These are phyloP conservation scores for Candida coleopterorum DNA, from an alignment of 805 yeast genomes.

Conservation along the genomic window DNA sequence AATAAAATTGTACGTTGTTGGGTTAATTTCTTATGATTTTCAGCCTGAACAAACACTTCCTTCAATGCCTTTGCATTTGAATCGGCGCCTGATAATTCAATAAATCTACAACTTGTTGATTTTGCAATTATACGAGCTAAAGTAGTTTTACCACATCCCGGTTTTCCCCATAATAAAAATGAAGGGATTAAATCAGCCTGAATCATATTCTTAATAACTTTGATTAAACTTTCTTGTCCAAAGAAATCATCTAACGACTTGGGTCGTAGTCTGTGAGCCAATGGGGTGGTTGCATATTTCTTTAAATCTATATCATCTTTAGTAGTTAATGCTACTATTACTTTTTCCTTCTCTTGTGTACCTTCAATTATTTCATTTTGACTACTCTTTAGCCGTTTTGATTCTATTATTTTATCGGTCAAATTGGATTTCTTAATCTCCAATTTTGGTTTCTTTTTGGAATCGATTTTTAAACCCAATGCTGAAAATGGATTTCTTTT, in stretches of 20 bases:
- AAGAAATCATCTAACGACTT: constrained; percentile 31
- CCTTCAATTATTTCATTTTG: constrained; percentile 1
- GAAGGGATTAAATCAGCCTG: constrained; percentile 33
- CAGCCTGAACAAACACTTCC: constrained; percentile 34
- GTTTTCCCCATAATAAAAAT: constrained; percentile 40
- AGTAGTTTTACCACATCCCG: constrained; percentile 43
- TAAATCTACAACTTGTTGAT: constrained; percentile 25
- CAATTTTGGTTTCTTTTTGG: constrained; percentile 15
- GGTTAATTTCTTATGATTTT: constrained; percentile 29
- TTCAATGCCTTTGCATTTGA: constrained; percentile 31
- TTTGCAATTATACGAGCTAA: constrained; percentile 37
- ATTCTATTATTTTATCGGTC: constrained; percentile 32
- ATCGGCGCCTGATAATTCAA: constrained; percentile 39
- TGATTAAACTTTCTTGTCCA: constrained; percentile 40
- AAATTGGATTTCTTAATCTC: constrained; percentile 25
- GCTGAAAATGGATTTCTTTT: constrained; percentile 27
- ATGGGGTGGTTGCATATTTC: constrained; percentile 23
- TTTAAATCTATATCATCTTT: constrained; percentile 12
- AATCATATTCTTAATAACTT: constrained; percentile 30
- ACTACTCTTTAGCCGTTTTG: constrained; percentile 16
- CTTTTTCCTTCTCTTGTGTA: background rate
- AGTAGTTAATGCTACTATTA: constrained; percentile 1
- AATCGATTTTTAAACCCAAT: constrained; percentile 29
- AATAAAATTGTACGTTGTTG: constrained; percentile 39
- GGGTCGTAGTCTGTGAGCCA: constrained; percentile 40